These are phyloP conservation scores for Craterostigma plantagineum DNA, from an alignment of 257 asterid species.

Conservation along the genomic window DNA sequence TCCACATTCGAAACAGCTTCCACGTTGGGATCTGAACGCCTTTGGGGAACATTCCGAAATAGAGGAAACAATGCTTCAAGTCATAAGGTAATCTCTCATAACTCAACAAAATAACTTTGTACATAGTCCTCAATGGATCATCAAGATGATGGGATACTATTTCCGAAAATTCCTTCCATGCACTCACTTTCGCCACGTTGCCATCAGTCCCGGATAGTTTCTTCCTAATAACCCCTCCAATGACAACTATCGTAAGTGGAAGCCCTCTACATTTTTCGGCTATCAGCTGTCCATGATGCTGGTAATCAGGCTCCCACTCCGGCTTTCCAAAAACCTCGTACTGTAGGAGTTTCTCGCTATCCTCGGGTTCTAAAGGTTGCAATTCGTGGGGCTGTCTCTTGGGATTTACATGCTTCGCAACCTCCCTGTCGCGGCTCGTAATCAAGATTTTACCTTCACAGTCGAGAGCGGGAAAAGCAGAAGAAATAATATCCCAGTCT, in stretches of 20 bases:
- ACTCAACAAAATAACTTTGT: conserved; percentile 21
- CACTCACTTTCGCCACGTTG: too few relatives aligned
- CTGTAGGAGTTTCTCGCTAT: conserved; percentile 32
- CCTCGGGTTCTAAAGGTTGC: conserved; percentile 12
- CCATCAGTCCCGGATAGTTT: neutral
- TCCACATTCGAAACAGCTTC: conserved; percentile 28
- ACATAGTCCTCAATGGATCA: conserved; percentile 1
- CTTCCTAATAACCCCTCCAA: conserved; percentile 17
- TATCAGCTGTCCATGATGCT: conserved; percentile 7
- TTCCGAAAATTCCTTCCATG: too few relatives aligned
- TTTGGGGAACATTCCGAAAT: conserved; percentile 27
- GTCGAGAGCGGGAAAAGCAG: neutral
- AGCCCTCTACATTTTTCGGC: conserved; percentile 24
- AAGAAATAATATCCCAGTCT: neutral
- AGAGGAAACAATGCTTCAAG: conserved; percentile 31
- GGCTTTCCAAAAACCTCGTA: conserved; percentile 20
- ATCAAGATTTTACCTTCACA: conserved; percentile 1
- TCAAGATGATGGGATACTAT: too few relatives aligned
- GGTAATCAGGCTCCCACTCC: conserved; percentile 13
- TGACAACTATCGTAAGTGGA: conserved; percentile 31
- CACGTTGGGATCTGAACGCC: conserved; percentile 22
- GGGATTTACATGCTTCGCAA: conserved; percentile 1
- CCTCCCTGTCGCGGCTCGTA: conserved; percentile 1
- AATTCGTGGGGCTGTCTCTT: conserved; percentile 12
- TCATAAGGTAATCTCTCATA: conserved; percentile 24